Evolutionary conservation across 2,329 filamentous ascomycete genomes (phyloP), one percentile per base, ranked within the genome.

Genomic region (Rhexocercosporidium sp.): DNA sequence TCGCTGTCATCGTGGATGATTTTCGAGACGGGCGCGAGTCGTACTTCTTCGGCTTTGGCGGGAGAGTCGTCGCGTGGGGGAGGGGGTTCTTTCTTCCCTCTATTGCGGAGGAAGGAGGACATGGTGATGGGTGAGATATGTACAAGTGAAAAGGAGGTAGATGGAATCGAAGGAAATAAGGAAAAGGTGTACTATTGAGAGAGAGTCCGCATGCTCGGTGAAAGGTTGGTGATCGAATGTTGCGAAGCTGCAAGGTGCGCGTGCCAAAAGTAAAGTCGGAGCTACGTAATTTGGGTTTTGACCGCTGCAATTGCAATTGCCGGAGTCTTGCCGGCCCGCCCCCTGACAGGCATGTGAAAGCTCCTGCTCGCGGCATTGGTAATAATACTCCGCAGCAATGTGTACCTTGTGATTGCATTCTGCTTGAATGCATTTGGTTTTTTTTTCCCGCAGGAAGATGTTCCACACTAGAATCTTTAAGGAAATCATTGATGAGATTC

Each of bases 11-110:
- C 66, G 5, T 64, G 62, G 29, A 69, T 75, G 47, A 86, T 79
- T 71, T 83, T 83, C 66, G 82, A 80, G 8, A 81, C 80, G 11
- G 84, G 81, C n/a, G 85, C 80, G n/a, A 87, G 77, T 64, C 81
- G 82, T 67, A 85, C 79, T 64, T 85, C 81, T 71, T 82, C 77
- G 39, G 72, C 74, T 70, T 73, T 74, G 22, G 65, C 70, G 61
- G 75, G 74, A 41, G 70, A 67, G 25, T 59, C 64, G 61, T 69
- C 68, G 51, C 68, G 51, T 8, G 67, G 11, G 7, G 63, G 47
- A n/a, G 62, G 56, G 22, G 60, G 53, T 5, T 69, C 63, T 37
- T 71, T 60, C 11, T 53, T 66, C 3, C 72, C 72, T 12, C 74
- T 71, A 34, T 72, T 74, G 53, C 75, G 73, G 37, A 76, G 71